These are phyloP conservation scores for Oehlia diaphana DNA, from an alignment of 192 early-diverging fungal species.

Conservation along the genomic window DNA sequence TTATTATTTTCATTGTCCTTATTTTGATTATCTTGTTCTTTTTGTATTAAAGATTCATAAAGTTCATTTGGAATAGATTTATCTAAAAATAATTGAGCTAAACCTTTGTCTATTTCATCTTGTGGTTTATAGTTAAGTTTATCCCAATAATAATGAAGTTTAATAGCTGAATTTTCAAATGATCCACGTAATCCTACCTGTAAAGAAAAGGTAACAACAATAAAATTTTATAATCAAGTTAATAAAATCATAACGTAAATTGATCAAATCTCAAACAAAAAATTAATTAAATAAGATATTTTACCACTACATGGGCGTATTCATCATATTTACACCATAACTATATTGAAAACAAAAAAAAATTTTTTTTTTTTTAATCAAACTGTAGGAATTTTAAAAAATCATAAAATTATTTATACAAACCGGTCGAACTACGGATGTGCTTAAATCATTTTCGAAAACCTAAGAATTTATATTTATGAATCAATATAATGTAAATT, in stretches of 20 bases:
- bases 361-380: no score
- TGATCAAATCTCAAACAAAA: background rate
- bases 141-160: slow-evolving; percentile 30
- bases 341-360: background rate
- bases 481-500: background rate
- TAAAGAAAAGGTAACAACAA: background rate
- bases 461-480: background rate
- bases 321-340: slow-evolving; percentile 25
- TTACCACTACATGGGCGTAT: background rate
- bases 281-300: background rate
- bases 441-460: slow-evolving; percentile 20
- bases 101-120: slow-evolving; percentile 24
- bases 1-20: slow-evolving; percentile 1
- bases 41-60: slow-evolving; percentile 6
- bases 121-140: background rate
- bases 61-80: slow-evolving; percentile 19
- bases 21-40: slow-evolving; percentile 5
- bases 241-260: background rate
- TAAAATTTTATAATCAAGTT: background rate
- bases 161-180: slow-evolving; percentile 18
- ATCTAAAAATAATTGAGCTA: slow-evolving; percentile 19
- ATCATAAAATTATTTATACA: slow-evolving; percentile 6
- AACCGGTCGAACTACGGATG: slow-evolving; percentile 26
- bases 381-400: background rate
- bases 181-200: background rate